A percentile compares a stretch with the other conserved stretches of the same genome.
phyloP scores from a whole-genome alignment of 495 filamentous ascomycete genomes.

The Neurospora hispaniola region DNA sequence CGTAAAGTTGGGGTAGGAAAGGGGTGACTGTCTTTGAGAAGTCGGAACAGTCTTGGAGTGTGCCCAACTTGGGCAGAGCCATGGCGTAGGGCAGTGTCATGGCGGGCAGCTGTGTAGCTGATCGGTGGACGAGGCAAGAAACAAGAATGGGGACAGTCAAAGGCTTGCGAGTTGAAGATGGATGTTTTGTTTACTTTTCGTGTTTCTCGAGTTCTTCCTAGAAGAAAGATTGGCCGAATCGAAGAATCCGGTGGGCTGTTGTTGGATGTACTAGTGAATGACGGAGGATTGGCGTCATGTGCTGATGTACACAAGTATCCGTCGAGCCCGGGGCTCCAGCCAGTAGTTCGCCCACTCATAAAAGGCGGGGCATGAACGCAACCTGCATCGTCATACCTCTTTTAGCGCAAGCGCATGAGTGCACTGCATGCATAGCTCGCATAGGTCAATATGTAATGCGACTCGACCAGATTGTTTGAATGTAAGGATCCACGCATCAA shows the following conservation, averaged over 20 bases:
- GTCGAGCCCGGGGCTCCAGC: no score
- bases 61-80: slow-evolving; percentile 58
- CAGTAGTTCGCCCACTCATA: background rate
- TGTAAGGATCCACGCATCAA: background rate
- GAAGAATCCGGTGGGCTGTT: background rate
- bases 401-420: background rate
- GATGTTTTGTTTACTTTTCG: background rate
- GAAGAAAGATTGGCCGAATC: background rate
- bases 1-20: slow-evolving; percentile 67
- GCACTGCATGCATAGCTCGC: no score
- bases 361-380: background rate
- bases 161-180: background rate
- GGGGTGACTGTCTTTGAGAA: slow-evolving; percentile 61
- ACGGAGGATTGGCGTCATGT: background rate
- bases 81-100: slow-evolving; percentile 25
- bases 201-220: background rate
- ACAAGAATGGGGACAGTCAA: background rate
- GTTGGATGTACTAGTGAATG: background rate
- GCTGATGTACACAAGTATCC: no score
- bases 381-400: background rate
- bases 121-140: background rate
- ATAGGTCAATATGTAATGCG: background rate
- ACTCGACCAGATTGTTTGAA: background rate
- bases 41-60: slow-evolving; percentile 60
- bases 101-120: background rate